A percentile compares a stretch with the other conserved stretches of the same genome.
Evolutionary conservation across 2,329 filamentous ascomycete species (phyloP).

Genomic region (Fusarium sp.): DNA sequence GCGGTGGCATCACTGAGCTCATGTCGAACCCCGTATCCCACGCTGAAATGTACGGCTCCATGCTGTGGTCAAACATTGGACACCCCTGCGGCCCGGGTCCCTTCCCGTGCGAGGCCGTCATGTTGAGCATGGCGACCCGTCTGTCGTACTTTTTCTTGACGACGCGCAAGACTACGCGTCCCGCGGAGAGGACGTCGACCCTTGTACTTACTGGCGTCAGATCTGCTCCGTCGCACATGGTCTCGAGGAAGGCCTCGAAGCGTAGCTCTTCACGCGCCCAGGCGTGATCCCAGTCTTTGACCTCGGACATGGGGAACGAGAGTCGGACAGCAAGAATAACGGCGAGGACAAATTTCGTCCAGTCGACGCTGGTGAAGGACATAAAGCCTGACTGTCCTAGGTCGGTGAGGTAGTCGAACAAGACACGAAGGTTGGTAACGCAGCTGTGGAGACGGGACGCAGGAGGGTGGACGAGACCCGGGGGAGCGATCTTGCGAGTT

Average conservation of each 20-base stretch:
- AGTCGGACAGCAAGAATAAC: conserved; percentile 60
- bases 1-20: conserved; percentile 17
- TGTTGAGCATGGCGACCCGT: conserved; percentile 50
- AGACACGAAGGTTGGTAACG: conserved; percentile 42
- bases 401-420: conserved; percentile 50
- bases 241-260: conserved; percentile 54
- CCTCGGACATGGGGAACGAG: conserved; percentile 57
- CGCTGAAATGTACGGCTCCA: conserved; percentile 58
- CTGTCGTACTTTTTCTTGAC: conserved; percentile 60
- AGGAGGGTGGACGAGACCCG: conserved; percentile 27
- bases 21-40: conserved; percentile 56
- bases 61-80: conserved; percentile 64
- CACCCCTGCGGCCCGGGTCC: conserved; percentile 49
- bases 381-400: conserved; percentile 49
- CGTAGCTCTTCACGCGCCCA: conserved; percentile 55
- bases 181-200: conserved; percentile 59
- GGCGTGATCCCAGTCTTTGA: conserved; percentile 51
- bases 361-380: conserved; percentile 57
- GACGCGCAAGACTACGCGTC: conserved; percentile 59
- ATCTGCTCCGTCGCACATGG: conserved; percentile 47
- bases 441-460: conserved; percentile 39
- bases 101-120: neutral
- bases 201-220: conserved; percentile 43
- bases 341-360: conserved; percentile 55
- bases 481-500: conserved; percentile 12